Evolutionary conservation across 495 filamentous ascomycete genomes (phyloP).

Genomic region (Parathielavia appendiculata): DNA sequence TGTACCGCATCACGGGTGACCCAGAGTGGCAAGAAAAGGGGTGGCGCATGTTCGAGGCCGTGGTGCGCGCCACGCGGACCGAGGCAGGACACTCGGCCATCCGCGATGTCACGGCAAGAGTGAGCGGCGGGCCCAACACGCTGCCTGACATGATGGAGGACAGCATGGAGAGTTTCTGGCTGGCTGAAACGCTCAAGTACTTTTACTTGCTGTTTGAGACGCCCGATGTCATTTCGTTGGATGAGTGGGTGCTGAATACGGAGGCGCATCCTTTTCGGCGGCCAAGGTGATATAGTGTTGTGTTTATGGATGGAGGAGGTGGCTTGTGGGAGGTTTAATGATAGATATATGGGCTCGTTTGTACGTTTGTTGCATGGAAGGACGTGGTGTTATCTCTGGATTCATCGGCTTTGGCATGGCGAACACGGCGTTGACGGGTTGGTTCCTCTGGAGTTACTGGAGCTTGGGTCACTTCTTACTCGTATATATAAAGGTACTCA

Average conservation of each 20-base stretch:
- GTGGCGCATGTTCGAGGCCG: slow-evolving; percentile 83
- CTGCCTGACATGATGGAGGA: too few species aligned
- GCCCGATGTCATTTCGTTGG: slow-evolving; percentile 66
- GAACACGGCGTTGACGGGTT: neutral
- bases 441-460: neutral
- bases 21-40: slow-evolving; percentile 74
- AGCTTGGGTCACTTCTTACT: too few species aligned
- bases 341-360: neutral
- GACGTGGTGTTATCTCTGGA: neutral
- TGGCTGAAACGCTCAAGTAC: slow-evolving; percentile 86
- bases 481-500: too few species aligned
- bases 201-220: slow-evolving; percentile 84
- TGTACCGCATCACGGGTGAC: slow-evolving; percentile 88
- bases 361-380: neutral
- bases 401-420: slow-evolving; percentile 3
- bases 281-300: slow-evolving; percentile 34
- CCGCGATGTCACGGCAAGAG: slow-evolving; percentile 55
- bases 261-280: slow-evolving; percentile 55
- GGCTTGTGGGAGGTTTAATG: neutral
- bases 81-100: slow-evolving; percentile 68
- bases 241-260: slow-evolving; percentile 77
- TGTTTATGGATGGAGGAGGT: neutral
- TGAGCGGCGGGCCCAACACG: too few species aligned
- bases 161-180: slow-evolving; percentile 61
- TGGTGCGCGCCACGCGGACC: slow-evolving; percentile 61